Conservation (phyloP, 106 monocot species). For the Apostasia shenzhenica region DNA sequence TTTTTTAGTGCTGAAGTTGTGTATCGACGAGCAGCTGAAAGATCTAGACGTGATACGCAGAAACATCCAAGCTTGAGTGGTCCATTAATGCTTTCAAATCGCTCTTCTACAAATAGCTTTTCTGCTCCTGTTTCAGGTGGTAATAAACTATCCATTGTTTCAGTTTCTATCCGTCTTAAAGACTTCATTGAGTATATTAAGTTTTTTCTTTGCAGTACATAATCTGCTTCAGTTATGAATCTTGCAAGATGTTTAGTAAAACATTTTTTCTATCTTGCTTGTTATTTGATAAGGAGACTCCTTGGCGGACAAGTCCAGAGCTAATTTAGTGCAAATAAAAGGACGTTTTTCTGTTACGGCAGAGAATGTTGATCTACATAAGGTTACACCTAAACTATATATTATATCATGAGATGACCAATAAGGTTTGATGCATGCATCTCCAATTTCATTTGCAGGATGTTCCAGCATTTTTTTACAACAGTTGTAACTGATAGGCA, state of each 20-base stretch:
- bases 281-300: slow-evolving; percentile 51
- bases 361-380: slow-evolving; percentile 79
- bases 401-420: not conserved
- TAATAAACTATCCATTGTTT: not conserved
- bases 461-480: slow-evolving; percentile 31
- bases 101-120: slow-evolving; percentile 89
- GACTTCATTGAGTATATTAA: not conserved
- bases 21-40: slow-evolving; percentile 44
- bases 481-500: slow-evolving; percentile 37
- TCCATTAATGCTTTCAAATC: slow-evolving; percentile 87
- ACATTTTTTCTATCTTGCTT: not conserved
- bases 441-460: slow-evolving; percentile 25
- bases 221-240: not conserved
- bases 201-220: not conserved
- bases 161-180: not conserved
- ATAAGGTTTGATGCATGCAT: not conserved
- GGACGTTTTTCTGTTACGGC: slow-evolving; percentile 88
- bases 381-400: slow-evolving; percentile 24
- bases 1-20: slow-evolving; percentile 35
- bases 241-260: too few species aligned
- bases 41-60: slow-evolving; percentile 45
- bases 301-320: slow-evolving; percentile 44
- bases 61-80: slow-evolving; percentile 80
- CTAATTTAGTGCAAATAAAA: slow-evolving; percentile 69
- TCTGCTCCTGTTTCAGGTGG: slow-evolving; percentile 62